phyloP scores from a whole-genome alignment of 805 yeast species.

The Cyberlindnera americana region DNA sequence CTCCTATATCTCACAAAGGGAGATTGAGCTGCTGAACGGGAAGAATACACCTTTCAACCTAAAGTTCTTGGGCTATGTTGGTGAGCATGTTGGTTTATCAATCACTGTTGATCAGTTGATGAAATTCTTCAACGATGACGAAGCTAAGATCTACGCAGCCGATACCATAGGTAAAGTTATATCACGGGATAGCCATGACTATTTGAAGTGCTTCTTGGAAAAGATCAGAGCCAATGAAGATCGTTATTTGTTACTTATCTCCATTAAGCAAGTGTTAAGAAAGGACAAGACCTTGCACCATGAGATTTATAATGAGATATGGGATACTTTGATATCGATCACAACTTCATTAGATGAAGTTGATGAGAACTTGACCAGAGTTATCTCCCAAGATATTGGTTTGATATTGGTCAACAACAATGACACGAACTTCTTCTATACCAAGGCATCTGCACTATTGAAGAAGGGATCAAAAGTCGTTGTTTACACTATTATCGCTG shows the following conservation, averaged over 20 bases:
- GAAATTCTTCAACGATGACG: conserved; percentile 33
- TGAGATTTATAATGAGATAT: conserved; percentile 27
- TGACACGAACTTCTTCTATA: conserved; percentile 29
- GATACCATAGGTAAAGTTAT: conserved; percentile 50
- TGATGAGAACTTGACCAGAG: conserved; percentile 24
- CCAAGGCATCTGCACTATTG: conserved; percentile 21
- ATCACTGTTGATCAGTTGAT: conserved; percentile 37
- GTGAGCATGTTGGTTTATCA: conserved; percentile 33
- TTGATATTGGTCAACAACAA: conserved; percentile 29
- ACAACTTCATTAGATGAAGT: conserved; percentile 12
- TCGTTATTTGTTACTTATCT: conserved; percentile 28
- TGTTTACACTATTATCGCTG: conserved; percentile 31
- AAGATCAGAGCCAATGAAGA: conserved; percentile 25
- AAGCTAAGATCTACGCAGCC: conserved; percentile 44
- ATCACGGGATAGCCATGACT: conserved; percentile 34
- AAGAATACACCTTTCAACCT: conserved; percentile 32
- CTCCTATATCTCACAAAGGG: conserved; percentile 22
- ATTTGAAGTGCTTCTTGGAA: conserved; percentile 37
- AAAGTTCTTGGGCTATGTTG: conserved; percentile 48
- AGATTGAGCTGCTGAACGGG: conserved; percentile 18
- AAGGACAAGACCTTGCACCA: conserved; percentile 19
- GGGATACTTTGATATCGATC: conserved; percentile 25
- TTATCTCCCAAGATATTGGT: conserved; percentile 25
- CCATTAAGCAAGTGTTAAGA: conserved; percentile 31
- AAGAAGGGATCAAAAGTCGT: conserved; percentile 20